Evolutionary conservation across 768 basidiomycete genomes (phyloP), one percentile per base, ranked within the genome.

Genomic region (Porphyrellus cyaneotinctus): DNA sequence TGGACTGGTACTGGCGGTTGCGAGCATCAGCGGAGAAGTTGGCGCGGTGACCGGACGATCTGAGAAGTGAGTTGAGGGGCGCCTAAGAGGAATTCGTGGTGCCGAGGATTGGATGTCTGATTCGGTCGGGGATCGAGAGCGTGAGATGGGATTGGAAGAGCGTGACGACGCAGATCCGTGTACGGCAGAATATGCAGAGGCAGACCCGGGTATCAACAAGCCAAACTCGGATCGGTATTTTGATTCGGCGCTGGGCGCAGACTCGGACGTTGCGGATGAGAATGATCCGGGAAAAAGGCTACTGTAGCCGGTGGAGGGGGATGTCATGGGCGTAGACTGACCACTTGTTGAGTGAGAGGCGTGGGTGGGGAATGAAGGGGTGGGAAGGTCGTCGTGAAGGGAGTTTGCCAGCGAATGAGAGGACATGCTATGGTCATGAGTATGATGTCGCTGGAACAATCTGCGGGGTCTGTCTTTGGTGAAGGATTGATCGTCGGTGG

Each of bases 201-300:
- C 48, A 12, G 59, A 47, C 13, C 31, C 50, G 24, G 56, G 39
- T 0, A 49, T 43, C 24, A 59, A 41, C 14, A 56, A 26, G 35
- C 58, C 58, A 15, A 56, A 52, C 13, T 70, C 60, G 48, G 60
- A 60, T 14, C 45, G 49, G 47, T 43, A 53, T 18, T 47, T 52
- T 15, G 59, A 45, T 22, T 57, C 60, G 6, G 54, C 11, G 26
- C 39, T 47, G 2, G 64, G 59, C 0, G 23, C 45, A 0, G 66
- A 68, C 12, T 66, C 68, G 44, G 67, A 68, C 0, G 66, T 59
- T 12, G 55, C 53, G 24, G 62, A 68, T 4, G 66, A 66, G 10
- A 57, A 53, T 0, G 68, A 61, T 7, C 54, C 45, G 0, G 57
- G 52, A 15, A 70, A 57, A 1, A 52, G 38, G 32, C 57, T 65